Evolutionary conservation across 179 eudicot genomes (phyloP), one percentile per base, ranked within the genome.

Genomic region (Beta corolliflora): DNA sequence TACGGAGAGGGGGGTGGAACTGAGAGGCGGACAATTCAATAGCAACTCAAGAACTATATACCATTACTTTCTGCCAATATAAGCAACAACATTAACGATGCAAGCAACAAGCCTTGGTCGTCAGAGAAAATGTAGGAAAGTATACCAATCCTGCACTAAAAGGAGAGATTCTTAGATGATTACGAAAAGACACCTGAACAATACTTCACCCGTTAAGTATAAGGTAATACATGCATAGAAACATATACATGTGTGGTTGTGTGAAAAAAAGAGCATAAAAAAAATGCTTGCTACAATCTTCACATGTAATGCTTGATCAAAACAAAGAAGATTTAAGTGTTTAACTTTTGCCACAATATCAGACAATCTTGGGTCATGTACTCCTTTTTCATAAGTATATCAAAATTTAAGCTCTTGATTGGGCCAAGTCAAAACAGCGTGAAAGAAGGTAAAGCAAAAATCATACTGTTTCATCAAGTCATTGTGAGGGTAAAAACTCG

Each of bases 11-110:
- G 41, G 41, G 41, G 65, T 19, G 18, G 15, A 41, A 36, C 50
- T 65, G 16, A 7, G 21, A 66, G 31, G 53, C 66, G 52, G 78
- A 46, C 19, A 68, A 55, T 19, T 16, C 29, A 66, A 46, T 44
- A 18, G 36, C 55, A 79, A 76, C 65, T 54, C 25, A 36, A 68
- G 44, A 46, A 9, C 14, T 41, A 69, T 82, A 88, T 36, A 36
- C 92, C 91, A 80, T 82, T 69, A 80, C 81, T 86, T 88, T 88
- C 92, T 65, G 88, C 87, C 80, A 90, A 79, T 79, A 88, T 76
- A 73, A 90, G 81, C 80, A 88, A 86, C 50, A 90, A 76, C 89
- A 90, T 82, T 81, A 90, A 87, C 58, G 92, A 83, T 44, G 87
- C 87, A 58, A 88, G 84, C 71, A 82, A 71, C 36, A 78, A 84